These are phyloP conservation scores for Pyrenula massariospora DNA, from an alignment of 495 filamentous ascomycete species.

Conservation along the genomic window DNA sequence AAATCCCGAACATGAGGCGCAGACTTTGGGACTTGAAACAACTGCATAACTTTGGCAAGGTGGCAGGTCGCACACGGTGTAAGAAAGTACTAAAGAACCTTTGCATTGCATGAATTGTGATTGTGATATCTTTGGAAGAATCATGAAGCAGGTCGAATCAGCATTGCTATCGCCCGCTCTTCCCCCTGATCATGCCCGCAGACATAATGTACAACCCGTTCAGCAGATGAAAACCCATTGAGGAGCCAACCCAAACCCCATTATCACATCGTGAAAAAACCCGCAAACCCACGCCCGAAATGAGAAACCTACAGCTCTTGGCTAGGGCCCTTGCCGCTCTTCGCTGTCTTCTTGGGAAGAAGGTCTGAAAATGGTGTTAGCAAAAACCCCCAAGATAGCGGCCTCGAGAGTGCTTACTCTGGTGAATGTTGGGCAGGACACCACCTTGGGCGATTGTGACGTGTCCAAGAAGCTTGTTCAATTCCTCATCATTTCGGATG, in stretches of 20 bases:
- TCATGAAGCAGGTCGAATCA: not conserved
- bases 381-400: not conserved
- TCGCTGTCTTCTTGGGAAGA: constrained; percentile 94
- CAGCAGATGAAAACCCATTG: constrained; percentile 61
- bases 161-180: not conserved
- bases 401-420: constrained; percentile 55
- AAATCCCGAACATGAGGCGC: no score
- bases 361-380: constrained; percentile 61
- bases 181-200: constrained; percentile 42
- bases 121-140: not conserved
- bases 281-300: constrained; percentile 43
- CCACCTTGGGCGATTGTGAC: constrained; percentile 99
- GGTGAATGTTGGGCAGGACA: constrained; percentile 98
- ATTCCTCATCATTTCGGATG: constrained; percentile 98
- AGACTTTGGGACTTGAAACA: no score
- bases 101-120: not conserved
- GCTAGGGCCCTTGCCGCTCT: constrained; percentile 78
- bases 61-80: no score
- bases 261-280: constrained; percentile 69
- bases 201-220: constrained; percentile 92
- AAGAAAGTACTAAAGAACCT: no score
- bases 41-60: no score
- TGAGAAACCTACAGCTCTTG: constrained; percentile 76
- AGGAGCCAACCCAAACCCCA: constrained; percentile 75
- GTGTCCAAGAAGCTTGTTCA: constrained; percentile 99